A percentile compares a stretch with the other conserved stretches of the same genome.
phyloP scores from a whole-genome alignment of 2,329 filamentous ascomycete genomes.

The Cytospora piceae region DNA sequence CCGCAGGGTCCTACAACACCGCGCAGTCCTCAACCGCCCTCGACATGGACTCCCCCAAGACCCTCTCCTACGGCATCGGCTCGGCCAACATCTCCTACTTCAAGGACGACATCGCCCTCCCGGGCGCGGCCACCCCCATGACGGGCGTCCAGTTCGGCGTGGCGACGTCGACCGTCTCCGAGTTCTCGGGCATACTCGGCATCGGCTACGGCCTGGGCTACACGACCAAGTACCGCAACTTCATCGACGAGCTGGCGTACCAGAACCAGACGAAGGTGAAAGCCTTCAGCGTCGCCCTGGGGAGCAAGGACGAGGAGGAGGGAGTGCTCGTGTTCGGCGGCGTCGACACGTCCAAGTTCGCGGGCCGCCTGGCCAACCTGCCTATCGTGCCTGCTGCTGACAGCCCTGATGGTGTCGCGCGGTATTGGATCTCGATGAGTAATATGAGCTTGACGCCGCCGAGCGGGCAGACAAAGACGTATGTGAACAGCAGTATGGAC shows the following conservation, averaged over 20 bases:
- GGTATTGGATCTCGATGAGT: constrained; percentile 57
- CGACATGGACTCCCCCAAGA: constrained; percentile 42
- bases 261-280: constrained; percentile 61
- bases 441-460: constrained; percentile 48
- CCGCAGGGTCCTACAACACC: constrained; percentile 50
- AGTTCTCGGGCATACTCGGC: constrained; percentile 68
- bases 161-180: constrained; percentile 53
- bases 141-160: constrained; percentile 67
- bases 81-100: constrained; percentile 55
- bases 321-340: constrained; percentile 72
- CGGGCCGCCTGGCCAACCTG: constrained; percentile 60
- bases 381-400: constrained; percentile 60
- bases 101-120: constrained; percentile 49
- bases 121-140: constrained; percentile 47
- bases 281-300: constrained; percentile 68
- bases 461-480: constrained; percentile 40
- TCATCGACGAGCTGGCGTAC: constrained; percentile 53
- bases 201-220: constrained; percentile 67
- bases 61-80: constrained; percentile 56
- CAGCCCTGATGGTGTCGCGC: constrained; percentile 58
- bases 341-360: constrained; percentile 66
- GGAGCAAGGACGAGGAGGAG: constrained; percentile 60
- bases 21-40: constrained; percentile 46
- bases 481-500: constrained; percentile 47
- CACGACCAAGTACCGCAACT: constrained; percentile 53